Evolutionary conservation across 1,139 yeast species (phyloP).

Genomic region (Suhomyces wounanorum): DNA sequence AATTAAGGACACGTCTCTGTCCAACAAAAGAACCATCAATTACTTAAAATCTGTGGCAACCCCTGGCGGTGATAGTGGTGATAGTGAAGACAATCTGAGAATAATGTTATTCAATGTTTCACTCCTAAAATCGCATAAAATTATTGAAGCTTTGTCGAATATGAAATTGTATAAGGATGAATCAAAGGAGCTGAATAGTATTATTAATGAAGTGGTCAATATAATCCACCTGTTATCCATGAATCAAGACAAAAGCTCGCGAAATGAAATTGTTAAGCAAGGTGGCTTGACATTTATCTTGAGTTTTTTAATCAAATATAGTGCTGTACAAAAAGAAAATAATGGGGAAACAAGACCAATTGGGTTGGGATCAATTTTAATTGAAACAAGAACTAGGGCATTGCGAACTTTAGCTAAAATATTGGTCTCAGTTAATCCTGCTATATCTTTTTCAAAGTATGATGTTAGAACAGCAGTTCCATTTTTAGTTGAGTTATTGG

Average conservation of each 20-base stretch:
- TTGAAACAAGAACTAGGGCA: constrained; percentile 31
- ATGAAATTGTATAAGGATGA: constrained; percentile 25
- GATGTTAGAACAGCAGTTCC: constrained; percentile 47
- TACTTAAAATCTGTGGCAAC: constrained; percentile 39
- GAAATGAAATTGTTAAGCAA: constrained; percentile 46
- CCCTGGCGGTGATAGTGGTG: constrained; percentile 26
- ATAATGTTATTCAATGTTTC: constrained; percentile 36
- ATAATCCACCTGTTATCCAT: constrained; percentile 31
- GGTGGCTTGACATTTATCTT: constrained; percentile 45
- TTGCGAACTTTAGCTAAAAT: constrained; percentile 45
- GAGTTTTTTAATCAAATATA: constrained; percentile 37
- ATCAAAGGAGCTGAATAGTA: constrained; percentile 8
- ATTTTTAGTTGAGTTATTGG: constrained; percentile 50
- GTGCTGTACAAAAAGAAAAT: constrained; percentile 24
- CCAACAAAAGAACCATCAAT: constrained; percentile 26
- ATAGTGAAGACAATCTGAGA: constrained; percentile 26
- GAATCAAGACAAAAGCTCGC: constrained; percentile 27
- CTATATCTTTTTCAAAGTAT: constrained; percentile 40
- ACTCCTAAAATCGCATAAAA: constrained; percentile 28
- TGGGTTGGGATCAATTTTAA: constrained; percentile 9
- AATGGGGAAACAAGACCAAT: constrained; percentile 26
- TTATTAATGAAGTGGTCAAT: constrained; percentile 22
- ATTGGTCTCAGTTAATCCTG: constrained; percentile 44
- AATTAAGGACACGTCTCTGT: constrained; percentile 23
- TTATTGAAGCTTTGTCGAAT: constrained; percentile 29